These are phyloP conservation scores for Trichoderma sp. DNA, from an alignment of 2,329 filamentous ascomycete genomes.

Conservation along the genomic window DNA sequence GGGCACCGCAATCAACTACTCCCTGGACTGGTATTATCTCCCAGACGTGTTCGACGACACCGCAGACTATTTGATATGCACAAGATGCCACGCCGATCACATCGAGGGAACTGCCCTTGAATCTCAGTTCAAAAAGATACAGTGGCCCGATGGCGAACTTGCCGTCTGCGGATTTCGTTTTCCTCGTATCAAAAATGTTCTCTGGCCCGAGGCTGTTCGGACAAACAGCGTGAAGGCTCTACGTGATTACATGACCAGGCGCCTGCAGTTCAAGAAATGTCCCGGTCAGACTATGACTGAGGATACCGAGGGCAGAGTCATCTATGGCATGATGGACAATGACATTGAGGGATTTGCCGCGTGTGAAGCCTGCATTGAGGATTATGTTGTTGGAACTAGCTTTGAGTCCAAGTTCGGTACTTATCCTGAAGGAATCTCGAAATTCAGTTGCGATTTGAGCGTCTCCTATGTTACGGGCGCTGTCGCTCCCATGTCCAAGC, in stretches of 20 bases:
- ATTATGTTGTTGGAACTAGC: slow-evolving; percentile 28
- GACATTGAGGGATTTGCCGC: slow-evolving; percentile 34
- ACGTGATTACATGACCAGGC: slow-evolving; percentile 30
- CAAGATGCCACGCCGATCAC: slow-evolving; percentile 39
- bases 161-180: slow-evolving; percentile 4
- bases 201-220: slow-evolving; percentile 34
- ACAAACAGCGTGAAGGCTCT: slow-evolving; percentile 28
- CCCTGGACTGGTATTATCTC: slow-evolving; percentile 32
- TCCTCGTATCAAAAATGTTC: slow-evolving; percentile 33
- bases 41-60: slow-evolving; percentile 22
- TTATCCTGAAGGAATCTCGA: slow-evolving; percentile 1
- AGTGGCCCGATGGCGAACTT: slow-evolving; percentile 23
- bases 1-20: slow-evolving; percentile 26
- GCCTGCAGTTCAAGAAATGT: slow-evolving; percentile 30
- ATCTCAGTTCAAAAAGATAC: slow-evolving; percentile 26
- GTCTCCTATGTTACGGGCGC: slow-evolving; percentile 27
- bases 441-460: slow-evolving; percentile 36
- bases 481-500: slow-evolving; percentile 21
- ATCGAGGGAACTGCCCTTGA: slow-evolving; percentile 33
- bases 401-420: slow-evolving; percentile 33
- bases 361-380: slow-evolving; percentile 39
- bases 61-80: slow-evolving; percentile 37
- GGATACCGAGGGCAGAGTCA: slow-evolving; percentile 30
- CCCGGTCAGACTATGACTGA: slow-evolving; percentile 26
- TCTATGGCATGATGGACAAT: slow-evolving; percentile 27